Percentiles rank a stretch among this genome's conserved stretches.
Conservation (phyloP, 192 early-diverging fungal genomes). For the Phycomyces blakesleeanus region DNA sequence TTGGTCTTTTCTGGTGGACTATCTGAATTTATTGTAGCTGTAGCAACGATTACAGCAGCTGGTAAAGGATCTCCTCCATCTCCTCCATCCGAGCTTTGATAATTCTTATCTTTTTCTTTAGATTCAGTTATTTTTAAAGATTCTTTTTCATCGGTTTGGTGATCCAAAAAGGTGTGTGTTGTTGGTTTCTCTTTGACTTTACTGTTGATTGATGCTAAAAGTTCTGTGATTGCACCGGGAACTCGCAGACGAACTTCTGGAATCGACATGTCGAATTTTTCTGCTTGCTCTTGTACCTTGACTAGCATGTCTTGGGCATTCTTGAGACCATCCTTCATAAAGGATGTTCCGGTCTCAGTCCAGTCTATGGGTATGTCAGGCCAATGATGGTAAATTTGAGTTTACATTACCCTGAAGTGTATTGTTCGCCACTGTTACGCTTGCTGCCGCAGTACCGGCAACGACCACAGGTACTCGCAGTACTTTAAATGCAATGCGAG, state of each 20-base stretch:
- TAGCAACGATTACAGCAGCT: constrained; percentile 40
- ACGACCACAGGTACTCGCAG: constrained; percentile 57
- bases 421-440: constrained; percentile 57
- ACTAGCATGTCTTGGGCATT: constrained; percentile 36
- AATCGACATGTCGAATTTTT: constrained; percentile 34
- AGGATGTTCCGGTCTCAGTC: constrained; percentile 33
- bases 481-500: constrained; percentile 42
- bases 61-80: constrained; percentile 34
- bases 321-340: constrained; percentile 29
- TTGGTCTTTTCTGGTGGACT: background rate
- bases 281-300: constrained; percentile 31
- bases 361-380: constrained; percentile 14
- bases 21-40: no score
- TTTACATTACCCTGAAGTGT: constrained; percentile 48
- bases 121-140: constrained; percentile 26
- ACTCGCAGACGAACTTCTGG: constrained; percentile 39
- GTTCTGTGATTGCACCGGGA: constrained; percentile 30
- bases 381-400: background rate
- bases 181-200: constrained; percentile 5
- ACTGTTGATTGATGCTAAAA: constrained; percentile 9
- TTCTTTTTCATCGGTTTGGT: background rate
- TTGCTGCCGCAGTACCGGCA: constrained; percentile 55
- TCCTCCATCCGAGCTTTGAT: constrained; percentile 8
- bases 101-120: constrained; percentile 18
- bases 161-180: constrained; percentile 1